Evolutionary conservation across 176 grass and related monocot genomes (phyloP).

Genomic region (Musa schizocarpa): DNA sequence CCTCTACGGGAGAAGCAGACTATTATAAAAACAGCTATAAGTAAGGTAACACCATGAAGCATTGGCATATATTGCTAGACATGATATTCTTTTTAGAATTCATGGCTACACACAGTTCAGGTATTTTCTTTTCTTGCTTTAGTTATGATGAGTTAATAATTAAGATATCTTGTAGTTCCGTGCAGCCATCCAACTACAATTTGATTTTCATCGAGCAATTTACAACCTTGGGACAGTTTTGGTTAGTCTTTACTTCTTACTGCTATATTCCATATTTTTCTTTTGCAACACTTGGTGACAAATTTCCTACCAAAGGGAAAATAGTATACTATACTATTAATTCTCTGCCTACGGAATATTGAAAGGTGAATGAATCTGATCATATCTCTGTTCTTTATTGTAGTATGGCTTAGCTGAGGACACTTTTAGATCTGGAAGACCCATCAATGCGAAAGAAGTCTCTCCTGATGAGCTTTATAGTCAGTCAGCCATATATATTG

Average conservation of each 20-base stretch:
- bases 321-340: neutral
- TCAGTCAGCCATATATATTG: conserved; percentile 99
- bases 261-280: conserved; percentile 9
- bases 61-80: too few relatives aligned
- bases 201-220: conserved; percentile 99
- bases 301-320: too few relatives aligned
- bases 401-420: conserved; percentile 99
- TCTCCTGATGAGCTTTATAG: conserved; percentile 81
- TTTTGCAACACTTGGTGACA: neutral
- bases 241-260: conserved; percentile 28
- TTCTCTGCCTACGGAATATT: conserved; percentile 2
- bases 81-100: too few relatives aligned
- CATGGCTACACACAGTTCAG: neutral
- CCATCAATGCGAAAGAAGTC: conserved; percentile 41
- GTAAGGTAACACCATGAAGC: conserved; percentile 54
- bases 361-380: neutral
- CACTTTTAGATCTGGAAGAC: conserved; percentile 77
- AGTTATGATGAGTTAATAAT: neutral
- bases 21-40: conserved; percentile 96
- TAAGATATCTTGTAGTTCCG: conserved; percentile 56
- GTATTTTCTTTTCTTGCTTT: neutral
- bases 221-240: conserved; percentile 98
- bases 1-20: conserved; percentile 84
- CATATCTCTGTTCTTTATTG: conserved; percentile 15
- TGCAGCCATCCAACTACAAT: conserved; percentile 88